Percentiles rank a stretch among this genome's conserved stretches.
Evolutionary conservation across 345 rosid genomes (phyloP).

Genomic region (Schrenkiella parvula): DNA sequence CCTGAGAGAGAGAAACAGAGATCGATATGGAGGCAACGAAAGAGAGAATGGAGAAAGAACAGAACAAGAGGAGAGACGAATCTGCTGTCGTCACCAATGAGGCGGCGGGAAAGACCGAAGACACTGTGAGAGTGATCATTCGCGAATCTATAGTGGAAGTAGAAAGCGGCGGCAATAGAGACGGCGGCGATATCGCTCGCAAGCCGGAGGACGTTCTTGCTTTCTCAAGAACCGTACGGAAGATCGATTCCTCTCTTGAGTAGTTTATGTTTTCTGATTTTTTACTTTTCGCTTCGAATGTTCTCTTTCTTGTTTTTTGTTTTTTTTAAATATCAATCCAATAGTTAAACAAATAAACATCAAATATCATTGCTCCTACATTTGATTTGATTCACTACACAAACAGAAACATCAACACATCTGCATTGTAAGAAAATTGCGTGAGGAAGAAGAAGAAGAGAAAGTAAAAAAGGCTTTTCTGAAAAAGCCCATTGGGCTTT

Average conservation of each 20-base stretch:
- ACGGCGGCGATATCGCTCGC: not conserved
- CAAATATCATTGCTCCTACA: too few species aligned
- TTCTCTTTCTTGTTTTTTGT: too few species aligned
- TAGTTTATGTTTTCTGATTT: not conserved
- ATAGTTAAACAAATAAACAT: not conserved
- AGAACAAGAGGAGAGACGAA: not conserved
- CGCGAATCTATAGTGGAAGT: conserved; percentile 5
- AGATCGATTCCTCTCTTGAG: conserved; percentile 24
- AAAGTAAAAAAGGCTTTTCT: not conserved
- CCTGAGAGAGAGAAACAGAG: not conserved
- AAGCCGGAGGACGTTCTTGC: conserved; percentile 25
- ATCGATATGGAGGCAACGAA: conserved; percentile 28
- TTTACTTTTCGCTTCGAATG: not conserved
- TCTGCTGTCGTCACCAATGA: not conserved
- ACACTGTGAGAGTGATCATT: not conserved
- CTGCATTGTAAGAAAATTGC: not conserved
- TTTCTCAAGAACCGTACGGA: conserved; percentile 26
- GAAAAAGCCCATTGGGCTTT: conserved; percentile 14
- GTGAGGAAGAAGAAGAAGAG: not conserved
- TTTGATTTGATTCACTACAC: too few species aligned
- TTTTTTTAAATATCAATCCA: not conserved
- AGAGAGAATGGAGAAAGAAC: conserved; percentile 16
- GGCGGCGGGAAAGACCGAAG: not conserved
- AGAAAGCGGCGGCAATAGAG: not conserved
- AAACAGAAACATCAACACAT: not conserved